A percentile compares a stretch with the other conserved stretches of the same genome.
Evolutionary conservation across 2,329 filamentous ascomycete species (phyloP).

Genomic region (Talaromyces amestolkiae): DNA sequence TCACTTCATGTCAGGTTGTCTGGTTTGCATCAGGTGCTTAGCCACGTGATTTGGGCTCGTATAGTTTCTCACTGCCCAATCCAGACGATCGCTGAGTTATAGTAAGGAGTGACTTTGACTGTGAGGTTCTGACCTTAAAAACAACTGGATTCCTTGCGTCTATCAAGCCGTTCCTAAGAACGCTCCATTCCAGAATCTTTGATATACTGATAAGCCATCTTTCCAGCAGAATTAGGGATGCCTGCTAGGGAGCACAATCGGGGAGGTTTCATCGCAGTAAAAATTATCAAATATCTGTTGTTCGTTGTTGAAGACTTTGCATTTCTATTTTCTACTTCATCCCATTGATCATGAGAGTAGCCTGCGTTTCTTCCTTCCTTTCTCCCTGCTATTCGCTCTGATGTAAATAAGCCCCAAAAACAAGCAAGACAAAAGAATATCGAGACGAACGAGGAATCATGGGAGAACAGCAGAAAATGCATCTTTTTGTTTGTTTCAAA

Average conservation of each 20-base stretch:
- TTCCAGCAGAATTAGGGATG: neutral
- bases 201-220: neutral
- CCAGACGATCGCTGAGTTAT: no score
- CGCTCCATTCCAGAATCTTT: conserved; percentile 12
- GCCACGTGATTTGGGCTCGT: no score
- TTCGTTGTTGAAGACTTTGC: conserved; percentile 40
- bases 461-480: neutral
- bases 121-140: no score
- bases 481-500: neutral
- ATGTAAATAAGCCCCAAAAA: neutral
- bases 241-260: neutral
- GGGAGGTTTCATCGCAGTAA: neutral
- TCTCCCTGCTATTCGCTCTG: neutral
- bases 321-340: conserved; percentile 12
- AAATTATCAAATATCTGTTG: conserved; percentile 27
- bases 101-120: no score
- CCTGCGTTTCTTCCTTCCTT: neutral
- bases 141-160: no score
- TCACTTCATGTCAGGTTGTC: no score
- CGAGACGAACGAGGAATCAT: neutral
- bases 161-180: no score
- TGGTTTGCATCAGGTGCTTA: no score
- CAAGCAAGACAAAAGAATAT: neutral
- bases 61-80: no score
- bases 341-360: neutral